phyloP scores from a whole-genome alignment of 306 rosid species.

The Cicer cuneatum region DNA sequence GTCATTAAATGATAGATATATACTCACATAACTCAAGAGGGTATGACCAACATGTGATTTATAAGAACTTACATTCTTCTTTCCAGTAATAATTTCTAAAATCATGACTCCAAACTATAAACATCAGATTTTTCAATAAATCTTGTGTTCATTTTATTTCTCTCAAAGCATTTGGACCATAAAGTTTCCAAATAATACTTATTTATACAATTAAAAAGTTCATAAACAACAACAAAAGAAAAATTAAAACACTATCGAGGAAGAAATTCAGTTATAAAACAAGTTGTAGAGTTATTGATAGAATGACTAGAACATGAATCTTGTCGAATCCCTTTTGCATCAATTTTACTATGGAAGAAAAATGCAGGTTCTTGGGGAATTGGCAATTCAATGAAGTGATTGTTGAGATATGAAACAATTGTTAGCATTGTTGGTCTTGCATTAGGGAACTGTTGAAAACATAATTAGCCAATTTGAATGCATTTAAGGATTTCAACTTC shows the following conservation, averaged over 20 bases:
- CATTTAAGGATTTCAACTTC: constrained; percentile 49
- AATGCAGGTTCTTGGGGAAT: constrained; percentile 45
- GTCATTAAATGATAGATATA: not conserved
- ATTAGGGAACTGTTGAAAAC: constrained; percentile 51
- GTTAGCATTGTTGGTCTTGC: constrained; percentile 54
- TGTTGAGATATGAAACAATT: constrained; percentile 43
- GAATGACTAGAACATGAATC: not conserved
- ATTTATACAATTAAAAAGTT: too few species aligned
- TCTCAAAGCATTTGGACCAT: too few species aligned
- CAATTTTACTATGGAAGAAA: not conserved
- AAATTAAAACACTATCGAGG: constrained; percentile 3
- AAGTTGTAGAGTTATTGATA: not conserved
- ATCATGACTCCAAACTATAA: not conserved
- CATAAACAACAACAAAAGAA: not conserved
- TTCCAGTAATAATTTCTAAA: not conserved
- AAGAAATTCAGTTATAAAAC: constrained; percentile 8
- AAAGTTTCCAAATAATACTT: too few species aligned
- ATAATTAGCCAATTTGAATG: constrained; percentile 53
- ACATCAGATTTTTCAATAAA: not conserved
- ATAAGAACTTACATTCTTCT: not conserved
- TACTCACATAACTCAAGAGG: not conserved
- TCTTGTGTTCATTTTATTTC: too few species aligned
- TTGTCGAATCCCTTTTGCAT: not conserved
- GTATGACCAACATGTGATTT: not conserved
- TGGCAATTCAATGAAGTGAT: constrained; percentile 38